phyloP scores from a whole-genome alignment of 2,329 filamentous ascomycete species.

The Pseudonectria foliicola region DNA sequence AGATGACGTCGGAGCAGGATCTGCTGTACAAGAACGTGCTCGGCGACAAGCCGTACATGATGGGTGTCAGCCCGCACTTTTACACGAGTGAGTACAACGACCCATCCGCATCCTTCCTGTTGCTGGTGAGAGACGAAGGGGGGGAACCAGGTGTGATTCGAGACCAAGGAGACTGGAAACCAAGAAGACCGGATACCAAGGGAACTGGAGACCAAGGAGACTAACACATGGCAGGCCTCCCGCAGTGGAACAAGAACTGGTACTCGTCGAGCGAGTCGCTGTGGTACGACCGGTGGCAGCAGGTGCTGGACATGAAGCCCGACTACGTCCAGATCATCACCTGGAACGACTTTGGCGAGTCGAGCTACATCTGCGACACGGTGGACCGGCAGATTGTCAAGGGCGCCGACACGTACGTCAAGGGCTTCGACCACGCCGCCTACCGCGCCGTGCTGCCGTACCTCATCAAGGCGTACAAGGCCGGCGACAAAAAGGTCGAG shows the following conservation, averaged over 20 bases:
- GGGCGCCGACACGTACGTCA: constrained; percentile 41
- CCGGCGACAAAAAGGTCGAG: constrained; percentile 21
- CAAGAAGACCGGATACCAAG: not conserved
- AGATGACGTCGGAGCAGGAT: constrained; percentile 29
- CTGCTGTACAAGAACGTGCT: constrained; percentile 26
- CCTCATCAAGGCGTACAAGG: constrained; percentile 44
- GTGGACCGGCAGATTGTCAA: constrained; percentile 35
- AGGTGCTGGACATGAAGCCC: constrained; percentile 41
- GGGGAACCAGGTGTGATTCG: no score
- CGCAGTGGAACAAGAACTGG: constrained; percentile 54
- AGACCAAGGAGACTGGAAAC: no score
- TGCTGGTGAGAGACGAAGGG: no score
- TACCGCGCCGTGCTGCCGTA: constrained; percentile 43
- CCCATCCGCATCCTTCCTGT: not conserved
- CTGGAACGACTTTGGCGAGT: constrained; percentile 51
- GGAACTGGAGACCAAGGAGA: no score
- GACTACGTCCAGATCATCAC: constrained; percentile 39
- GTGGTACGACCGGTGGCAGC: constrained; percentile 53
- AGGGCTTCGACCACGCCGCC: constrained; percentile 41
- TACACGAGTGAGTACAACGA: constrained; percentile 36
- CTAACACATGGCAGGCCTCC: constrained; percentile 30
- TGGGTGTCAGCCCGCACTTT: constrained; percentile 53
- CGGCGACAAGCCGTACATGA: constrained; percentile 37
- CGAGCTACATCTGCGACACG: constrained; percentile 43
- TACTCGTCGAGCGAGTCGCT: constrained; percentile 54